A percentile compares a stretch with the other conserved stretches of the same genome.
These are phyloP conservation scores for Rosa chinensis DNA, from an alignment of 306 rosid species.

Conservation along the genomic window DNA sequence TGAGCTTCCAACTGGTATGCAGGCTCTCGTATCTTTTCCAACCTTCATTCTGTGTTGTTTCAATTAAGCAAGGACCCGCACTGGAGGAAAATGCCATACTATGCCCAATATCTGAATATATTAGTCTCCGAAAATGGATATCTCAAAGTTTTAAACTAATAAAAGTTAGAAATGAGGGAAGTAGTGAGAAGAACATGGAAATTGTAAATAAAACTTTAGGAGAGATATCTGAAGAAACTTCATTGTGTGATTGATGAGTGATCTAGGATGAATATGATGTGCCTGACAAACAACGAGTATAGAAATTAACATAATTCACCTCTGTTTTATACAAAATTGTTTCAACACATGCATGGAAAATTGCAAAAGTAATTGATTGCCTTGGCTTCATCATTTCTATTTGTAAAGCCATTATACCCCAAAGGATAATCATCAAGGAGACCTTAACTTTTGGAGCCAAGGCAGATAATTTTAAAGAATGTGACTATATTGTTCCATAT, in stretches of 20 bases:
- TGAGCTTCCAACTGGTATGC: conserved; percentile 78
- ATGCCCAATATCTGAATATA: background rate
- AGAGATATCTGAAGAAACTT: background rate
- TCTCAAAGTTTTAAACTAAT: background rate
- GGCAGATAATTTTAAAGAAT: background rate
- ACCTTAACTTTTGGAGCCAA: too few relatives aligned
- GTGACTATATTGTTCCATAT: background rate
- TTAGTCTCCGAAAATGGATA: background rate
- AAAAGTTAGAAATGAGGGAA: background rate
- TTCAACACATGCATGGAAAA: too few relatives aligned
- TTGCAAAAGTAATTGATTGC: too few relatives aligned
- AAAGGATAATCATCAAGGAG: too few relatives aligned
- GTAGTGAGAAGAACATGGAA: background rate
- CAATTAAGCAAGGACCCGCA: background rate
- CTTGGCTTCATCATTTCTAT: too few relatives aligned
- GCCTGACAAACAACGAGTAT: background rate
- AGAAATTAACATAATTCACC: too few relatives aligned
- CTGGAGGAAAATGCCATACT: background rate
- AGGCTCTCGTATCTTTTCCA: background rate
- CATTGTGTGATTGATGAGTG: background rate
- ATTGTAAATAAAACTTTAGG: background rate
- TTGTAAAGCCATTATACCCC: too few relatives aligned
- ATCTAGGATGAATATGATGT: background rate
- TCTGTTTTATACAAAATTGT: too few relatives aligned
- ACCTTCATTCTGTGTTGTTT: background rate